Base-by-base conservation (phyloP, 306 rosid species). In the Oxytropis ochrocephala region DNA sequence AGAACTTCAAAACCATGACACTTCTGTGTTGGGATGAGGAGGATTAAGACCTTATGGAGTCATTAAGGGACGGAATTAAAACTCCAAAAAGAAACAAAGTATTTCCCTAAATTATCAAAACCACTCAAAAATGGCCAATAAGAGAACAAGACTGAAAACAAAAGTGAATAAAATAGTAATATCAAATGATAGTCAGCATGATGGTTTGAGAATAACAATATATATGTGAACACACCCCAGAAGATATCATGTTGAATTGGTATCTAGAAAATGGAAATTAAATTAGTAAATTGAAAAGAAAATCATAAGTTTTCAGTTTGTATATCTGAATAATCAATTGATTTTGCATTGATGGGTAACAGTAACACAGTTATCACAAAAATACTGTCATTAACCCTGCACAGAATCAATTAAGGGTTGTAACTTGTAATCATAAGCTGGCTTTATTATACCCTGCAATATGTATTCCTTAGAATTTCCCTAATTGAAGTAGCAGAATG, bases 51-150 rank as follows among this genome's bases (percentile, higher is more conserved):
- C 46, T 5, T 36, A 51, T 42, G 46, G 58, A 69, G 59, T 80
- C 60, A 70, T 30, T 72, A 50, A 62, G 33, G 62, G 74, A 43
- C 39, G 64, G 39, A 35, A 61, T 7, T 7, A 73, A 47, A 57
- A 42, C 12, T 55, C 66, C 30, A 63, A 55, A 63, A 30, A 46
- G 18, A 69, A 46, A 64, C 57, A 58, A 70, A 57, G 14, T 8
- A 66, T 44, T 69, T 51, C 58, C 30, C 42, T 38, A 63, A 69
- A 70, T 33, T 46, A 66, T 13, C 18, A 49, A 27, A 47, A 47
- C 72, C 60, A 51, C 41, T 51, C 1, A 62, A 41, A 42, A 71
- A 24, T 51, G 43, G 19, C 64, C 41, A 42, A 24, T 33, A 13
- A 33, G 73, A 54, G 70, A 46, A 54, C 21, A 50, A 11, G 57